Conservation (phyloP, 108 stramenopile genomes). For the Licmophora abbreviata region DNA sequence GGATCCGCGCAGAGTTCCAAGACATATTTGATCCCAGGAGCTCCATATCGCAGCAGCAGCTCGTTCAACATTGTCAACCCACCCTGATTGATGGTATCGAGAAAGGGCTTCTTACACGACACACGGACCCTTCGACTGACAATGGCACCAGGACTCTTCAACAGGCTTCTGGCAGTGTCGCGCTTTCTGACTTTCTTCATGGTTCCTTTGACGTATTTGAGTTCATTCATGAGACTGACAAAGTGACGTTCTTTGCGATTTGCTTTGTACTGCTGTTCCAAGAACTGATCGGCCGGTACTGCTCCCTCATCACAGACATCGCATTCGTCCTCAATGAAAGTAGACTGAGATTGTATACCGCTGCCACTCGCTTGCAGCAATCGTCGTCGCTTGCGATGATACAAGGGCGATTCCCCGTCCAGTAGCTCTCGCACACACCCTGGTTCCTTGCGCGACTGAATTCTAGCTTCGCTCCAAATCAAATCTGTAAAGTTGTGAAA, state of each 20-base stretch:
- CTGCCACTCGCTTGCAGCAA: conserved; percentile 2
- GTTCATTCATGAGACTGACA: conserved; percentile 87
- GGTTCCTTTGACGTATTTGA: conserved; percentile 85
- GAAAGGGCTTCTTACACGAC: conserved; percentile 72
- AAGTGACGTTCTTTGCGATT: conserved; percentile 86
- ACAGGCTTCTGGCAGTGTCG: conserved; percentile 55
- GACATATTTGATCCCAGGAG: conserved; percentile 79
- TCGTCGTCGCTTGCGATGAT: conserved; percentile 8
- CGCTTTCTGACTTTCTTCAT: conserved; percentile 74
- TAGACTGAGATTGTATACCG: no score
- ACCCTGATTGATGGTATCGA: conserved; percentile 86
- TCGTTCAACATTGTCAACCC: conserved; percentile 88
- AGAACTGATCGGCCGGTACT: conserved; percentile 14
- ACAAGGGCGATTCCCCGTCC: conserved; percentile 36
- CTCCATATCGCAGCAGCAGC: conserved; percentile 68
- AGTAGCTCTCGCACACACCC: conserved; percentile 47
- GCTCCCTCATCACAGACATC: conserved; percentile 26
- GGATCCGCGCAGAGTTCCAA: conserved; percentile 66
- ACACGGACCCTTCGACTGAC: conserved; percentile 63
- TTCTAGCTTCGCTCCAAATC: conserved; percentile 70
- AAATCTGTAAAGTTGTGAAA: conserved; percentile 67
- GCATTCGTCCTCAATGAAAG: conserved; percentile 42
- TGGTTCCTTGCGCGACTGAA: conserved; percentile 38
- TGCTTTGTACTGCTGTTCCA: conserved; percentile 5
- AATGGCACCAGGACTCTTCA: conserved; percentile 67